Percentiles rank a stretch among this genome's conserved stretches.
These are phyloP conservation scores for Papilionanthe hybrid DNA, from an alignment of 116 monocot species.

Conservation along the genomic window DNA sequence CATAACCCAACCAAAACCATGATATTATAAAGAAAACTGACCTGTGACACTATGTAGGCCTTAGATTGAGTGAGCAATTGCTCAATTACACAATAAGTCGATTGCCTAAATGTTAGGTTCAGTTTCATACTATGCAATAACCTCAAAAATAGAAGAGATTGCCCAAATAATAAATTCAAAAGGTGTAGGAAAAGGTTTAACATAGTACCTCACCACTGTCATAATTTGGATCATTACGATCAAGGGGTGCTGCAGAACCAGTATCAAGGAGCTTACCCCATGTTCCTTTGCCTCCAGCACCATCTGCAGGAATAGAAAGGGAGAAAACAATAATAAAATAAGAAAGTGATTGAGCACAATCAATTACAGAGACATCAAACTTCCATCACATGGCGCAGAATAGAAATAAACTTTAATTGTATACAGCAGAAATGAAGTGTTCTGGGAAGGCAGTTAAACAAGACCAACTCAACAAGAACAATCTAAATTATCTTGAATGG, in stretches of 20 bases:
- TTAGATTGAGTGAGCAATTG: neutral
- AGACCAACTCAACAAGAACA: neutral
- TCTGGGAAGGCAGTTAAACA: neutral
- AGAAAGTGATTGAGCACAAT: neutral
- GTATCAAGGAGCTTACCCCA: constrained; percentile 96
- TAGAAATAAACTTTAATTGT: neutral
- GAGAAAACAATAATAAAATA: neutral
- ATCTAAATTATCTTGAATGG: neutral
- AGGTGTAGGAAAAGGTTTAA: neutral
- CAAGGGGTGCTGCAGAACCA: constrained; percentile 46
- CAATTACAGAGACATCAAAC: neutral
- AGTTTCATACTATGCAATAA: neutral
- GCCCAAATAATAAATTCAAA: neutral
- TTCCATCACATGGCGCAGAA: neutral
- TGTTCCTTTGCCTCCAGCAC: constrained; percentile 98
- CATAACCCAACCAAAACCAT: neutral
- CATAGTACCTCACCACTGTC: constrained; percentile 88
- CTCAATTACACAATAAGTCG: neutral
- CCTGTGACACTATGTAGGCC: neutral
- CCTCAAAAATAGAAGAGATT: too few species aligned
- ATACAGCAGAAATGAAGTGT: neutral
- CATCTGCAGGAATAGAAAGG: constrained; percentile 41
- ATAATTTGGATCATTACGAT: constrained; percentile 94
- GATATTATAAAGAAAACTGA: too few species aligned
- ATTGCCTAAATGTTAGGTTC: neutral